phyloP scores from a whole-genome alignment of 1,139 yeast genomes.

The Protomyces lactucae-debilis region DNA sequence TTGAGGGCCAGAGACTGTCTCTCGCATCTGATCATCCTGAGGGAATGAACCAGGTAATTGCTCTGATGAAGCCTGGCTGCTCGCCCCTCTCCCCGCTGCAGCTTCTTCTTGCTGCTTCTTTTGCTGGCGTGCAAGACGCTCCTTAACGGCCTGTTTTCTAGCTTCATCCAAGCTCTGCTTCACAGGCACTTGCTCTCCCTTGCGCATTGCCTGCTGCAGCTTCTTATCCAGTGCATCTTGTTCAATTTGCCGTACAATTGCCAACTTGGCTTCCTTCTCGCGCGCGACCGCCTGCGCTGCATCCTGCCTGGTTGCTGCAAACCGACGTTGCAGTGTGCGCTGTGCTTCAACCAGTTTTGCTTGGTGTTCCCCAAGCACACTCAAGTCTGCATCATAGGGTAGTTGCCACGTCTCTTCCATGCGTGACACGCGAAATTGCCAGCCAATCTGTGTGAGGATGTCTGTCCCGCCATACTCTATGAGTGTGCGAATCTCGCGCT shows the following conservation, averaged over 20 bases:
- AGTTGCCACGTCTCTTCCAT: constrained; percentile 23
- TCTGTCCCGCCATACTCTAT: constrained; percentile 21
- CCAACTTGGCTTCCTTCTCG: constrained; percentile 17
- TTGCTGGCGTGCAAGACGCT: constrained; percentile 12
- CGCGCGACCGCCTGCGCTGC: constrained; percentile 1
- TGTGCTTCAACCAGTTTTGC: constrained; percentile 10
- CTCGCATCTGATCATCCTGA: background rate
- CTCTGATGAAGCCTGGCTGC: background rate
- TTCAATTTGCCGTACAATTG: constrained; percentile 21
- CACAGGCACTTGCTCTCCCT: constrained; percentile 6
- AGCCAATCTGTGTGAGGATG: constrained; percentile 17
- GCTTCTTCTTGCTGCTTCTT: background rate
- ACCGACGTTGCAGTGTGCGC: constrained; percentile 1
- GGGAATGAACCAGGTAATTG: constrained; percentile 18
- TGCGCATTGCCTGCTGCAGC: constrained; percentile 12
- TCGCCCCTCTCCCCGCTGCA: background rate
- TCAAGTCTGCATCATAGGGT: constrained; percentile 18
- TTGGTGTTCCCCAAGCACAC: background rate
- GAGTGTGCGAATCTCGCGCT: constrained; percentile 7
- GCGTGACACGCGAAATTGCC: constrained; percentile 15
- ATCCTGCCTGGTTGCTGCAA: background rate
- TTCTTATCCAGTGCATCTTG: constrained; percentile 16
- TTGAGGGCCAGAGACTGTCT: background rate
- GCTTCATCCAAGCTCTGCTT: constrained; percentile 18
- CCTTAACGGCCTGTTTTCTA: constrained; percentile 20